A percentile compares a stretch with the other conserved stretches of the same genome.
Evolutionary conservation across 805 yeast genomes (phyloP).

Genomic region (Candida wancherniae): DNA sequence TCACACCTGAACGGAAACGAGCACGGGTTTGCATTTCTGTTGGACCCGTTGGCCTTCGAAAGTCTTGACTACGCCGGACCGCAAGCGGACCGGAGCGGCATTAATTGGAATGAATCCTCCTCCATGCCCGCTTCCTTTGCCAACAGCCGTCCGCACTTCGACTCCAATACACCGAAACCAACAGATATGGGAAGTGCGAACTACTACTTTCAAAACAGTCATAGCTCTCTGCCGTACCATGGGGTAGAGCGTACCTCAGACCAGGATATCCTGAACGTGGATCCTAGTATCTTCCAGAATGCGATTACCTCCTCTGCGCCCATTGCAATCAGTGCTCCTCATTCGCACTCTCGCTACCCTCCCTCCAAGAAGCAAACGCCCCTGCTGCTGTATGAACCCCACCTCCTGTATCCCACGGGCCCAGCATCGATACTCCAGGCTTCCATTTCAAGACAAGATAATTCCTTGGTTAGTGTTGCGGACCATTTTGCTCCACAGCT

Average conservation of each 20-base stretch:
- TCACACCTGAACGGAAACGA: slow-evolving; percentile 2
- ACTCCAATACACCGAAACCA: too few relatives aligned
- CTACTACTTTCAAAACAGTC: too few relatives aligned
- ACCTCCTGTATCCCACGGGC: slow-evolving; percentile 10
- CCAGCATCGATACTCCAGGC: slow-evolving; percentile 10
- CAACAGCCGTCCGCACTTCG: too few relatives aligned
- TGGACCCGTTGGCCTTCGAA: slow-evolving; percentile 48
- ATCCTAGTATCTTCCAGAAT: slow-evolving; percentile 4
- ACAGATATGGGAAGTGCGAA: too few relatives aligned
- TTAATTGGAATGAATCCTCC: too few relatives aligned
- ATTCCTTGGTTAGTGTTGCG: slow-evolving; percentile 28
- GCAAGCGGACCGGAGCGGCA: too few relatives aligned
- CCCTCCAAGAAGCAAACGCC: slow-evolving; percentile 11
- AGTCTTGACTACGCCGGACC: too few relatives aligned
- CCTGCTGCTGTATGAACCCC: slow-evolving; percentile 18
- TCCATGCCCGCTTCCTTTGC: too few relatives aligned
- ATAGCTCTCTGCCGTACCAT: too few relatives aligned
- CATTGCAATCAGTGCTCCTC: slow-evolving; percentile 6
- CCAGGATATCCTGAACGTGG: slow-evolving; percentile 6
- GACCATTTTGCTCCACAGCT: slow-evolving; percentile 20
- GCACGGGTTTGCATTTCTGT: slow-evolving; percentile 28
- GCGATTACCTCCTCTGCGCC: slow-evolving; percentile 8
- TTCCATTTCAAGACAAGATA: slow-evolving; percentile 20
- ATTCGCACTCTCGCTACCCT: slow-evolving; percentile 8
- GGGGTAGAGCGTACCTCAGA: too few relatives aligned